Percentiles rank a stretch among this genome's conserved stretches.
Conservation (phyloP, 345 rosid genomes). For the Atalantia buxifolia region DNA sequence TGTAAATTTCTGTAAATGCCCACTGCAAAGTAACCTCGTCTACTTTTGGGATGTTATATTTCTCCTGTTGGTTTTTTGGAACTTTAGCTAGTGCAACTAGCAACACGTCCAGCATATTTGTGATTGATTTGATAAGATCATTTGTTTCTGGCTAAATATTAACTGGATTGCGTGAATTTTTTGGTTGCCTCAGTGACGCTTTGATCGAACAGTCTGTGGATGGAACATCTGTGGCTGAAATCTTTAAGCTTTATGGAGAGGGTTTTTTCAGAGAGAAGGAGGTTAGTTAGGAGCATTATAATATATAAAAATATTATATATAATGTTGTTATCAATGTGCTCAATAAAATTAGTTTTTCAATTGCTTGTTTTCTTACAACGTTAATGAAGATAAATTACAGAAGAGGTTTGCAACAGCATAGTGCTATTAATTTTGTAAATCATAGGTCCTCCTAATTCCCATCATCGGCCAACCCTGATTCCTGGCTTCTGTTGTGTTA, state of each 20-base stretch:
- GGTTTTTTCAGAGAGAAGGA: slow-evolving; percentile 83
- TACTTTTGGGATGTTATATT: neutral
- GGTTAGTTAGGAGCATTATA: slow-evolving; percentile 36
- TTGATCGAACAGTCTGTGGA: slow-evolving; percentile 61
- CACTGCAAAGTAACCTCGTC: neutral
- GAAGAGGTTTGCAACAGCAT: no score
- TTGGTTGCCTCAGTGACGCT: slow-evolving; percentile 49
- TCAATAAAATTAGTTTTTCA: neutral
- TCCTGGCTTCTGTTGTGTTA: no score
- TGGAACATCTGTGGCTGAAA: slow-evolving; percentile 79
- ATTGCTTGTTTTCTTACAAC: neutral
- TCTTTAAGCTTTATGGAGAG: slow-evolving; percentile 79
- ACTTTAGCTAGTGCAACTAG: slow-evolving; percentile 9
- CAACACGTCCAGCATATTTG: neutral
- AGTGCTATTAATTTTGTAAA: no score
- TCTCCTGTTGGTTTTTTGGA: neutral
- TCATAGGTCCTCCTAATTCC: no score
- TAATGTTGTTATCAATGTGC: neutral
- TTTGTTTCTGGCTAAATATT: slow-evolving; percentile 4
- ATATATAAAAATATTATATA: no score
- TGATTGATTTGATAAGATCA: neutral
- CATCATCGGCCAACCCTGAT: no score
- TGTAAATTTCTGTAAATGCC: neutral
- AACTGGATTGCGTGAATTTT: neutral
- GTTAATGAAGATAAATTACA: no score